These are phyloP conservation scores for Leishmania turanica DNA, from an alignment of 208 protist genomes.

Conservation along the genomic window DNA sequence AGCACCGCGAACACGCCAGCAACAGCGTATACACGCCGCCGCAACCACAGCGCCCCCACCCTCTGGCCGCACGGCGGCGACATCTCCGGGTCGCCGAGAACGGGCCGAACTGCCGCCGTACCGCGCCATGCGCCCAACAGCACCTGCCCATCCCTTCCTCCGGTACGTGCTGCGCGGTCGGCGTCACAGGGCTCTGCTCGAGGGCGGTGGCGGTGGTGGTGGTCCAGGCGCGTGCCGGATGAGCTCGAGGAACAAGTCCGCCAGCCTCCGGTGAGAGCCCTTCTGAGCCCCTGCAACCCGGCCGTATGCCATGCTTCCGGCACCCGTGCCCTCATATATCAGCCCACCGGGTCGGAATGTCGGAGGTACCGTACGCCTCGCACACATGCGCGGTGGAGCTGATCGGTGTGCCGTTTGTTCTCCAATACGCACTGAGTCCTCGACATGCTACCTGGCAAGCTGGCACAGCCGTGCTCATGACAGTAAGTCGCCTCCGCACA, in stretches of 20 bases:
- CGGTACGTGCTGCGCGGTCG: background rate
- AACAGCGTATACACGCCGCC: background rate
- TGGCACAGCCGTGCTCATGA: background rate
- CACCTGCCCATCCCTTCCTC: background rate
- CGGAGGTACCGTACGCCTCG: background rate
- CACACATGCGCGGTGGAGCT: background rate
- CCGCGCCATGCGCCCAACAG: no score
- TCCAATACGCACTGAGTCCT: background rate
- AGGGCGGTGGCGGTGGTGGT: background rate
- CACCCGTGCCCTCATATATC: background rate
- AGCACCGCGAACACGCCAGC: background rate
- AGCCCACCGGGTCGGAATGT: background rate
- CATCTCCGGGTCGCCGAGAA: background rate
- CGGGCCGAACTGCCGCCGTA: background rate
- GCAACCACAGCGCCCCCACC: background rate
- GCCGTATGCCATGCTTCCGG: background rate
- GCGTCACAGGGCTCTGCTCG: background rate
- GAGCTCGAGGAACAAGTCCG: background rate
- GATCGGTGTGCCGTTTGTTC: background rate
- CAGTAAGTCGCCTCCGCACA: background rate
- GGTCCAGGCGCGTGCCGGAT: background rate
- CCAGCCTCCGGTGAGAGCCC: background rate
- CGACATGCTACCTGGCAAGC: background rate
- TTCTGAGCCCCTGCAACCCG: background rate
- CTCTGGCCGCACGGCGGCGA: background rate